Conservation (phyloP, 352 stramenopile species). For the Globisporangium solare region DNA sequence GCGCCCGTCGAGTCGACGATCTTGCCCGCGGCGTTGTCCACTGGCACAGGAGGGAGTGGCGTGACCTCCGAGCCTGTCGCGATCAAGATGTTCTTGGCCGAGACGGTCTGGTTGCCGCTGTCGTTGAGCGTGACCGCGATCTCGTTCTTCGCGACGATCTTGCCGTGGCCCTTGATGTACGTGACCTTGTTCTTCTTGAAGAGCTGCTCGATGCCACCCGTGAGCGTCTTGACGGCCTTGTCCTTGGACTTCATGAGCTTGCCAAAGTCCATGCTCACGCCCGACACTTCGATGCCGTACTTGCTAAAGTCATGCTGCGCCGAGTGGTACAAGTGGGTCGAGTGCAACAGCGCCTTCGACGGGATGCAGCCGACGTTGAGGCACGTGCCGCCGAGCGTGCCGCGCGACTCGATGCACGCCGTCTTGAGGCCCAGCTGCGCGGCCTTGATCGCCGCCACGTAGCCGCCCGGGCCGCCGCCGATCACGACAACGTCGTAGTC, state of each 20-base stretch:
- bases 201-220: slow-evolving; percentile 95
- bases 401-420: slow-evolving; percentile 96
- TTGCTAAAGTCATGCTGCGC: slow-evolving; percentile 95
- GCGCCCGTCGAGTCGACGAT: slow-evolving; percentile 99
- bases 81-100: slow-evolving; percentile 97
- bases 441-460: slow-evolving; percentile 98
- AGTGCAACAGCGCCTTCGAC: slow-evolving; percentile 96
- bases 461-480: slow-evolving; percentile 96
- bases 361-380: slow-evolving; percentile 99
- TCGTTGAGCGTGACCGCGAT: slow-evolving; percentile 91
- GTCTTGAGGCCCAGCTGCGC: slow-evolving; percentile 98
- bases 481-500: slow-evolving; percentile 89
- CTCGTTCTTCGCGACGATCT: slow-evolving; percentile 89
- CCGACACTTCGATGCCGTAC: slow-evolving; percentile 91
- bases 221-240: slow-evolving; percentile 93
- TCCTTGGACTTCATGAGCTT: slow-evolving; percentile 97
- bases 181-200: slow-evolving; percentile 99
- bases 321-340: slow-evolving; percentile 95
- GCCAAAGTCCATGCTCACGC: slow-evolving; percentile 92
- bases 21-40: slow-evolving; percentile 95
- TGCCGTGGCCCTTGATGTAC: slow-evolving; percentile 97
- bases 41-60: slow-evolving; percentile 92
- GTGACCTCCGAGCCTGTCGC: slow-evolving; percentile 89
- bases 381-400: slow-evolving; percentile 95
- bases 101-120: slow-evolving; percentile 88